Evolutionary conservation across 495 filamentous ascomycete genomes (phyloP).

Genomic region (Evernia prunastri): DNA sequence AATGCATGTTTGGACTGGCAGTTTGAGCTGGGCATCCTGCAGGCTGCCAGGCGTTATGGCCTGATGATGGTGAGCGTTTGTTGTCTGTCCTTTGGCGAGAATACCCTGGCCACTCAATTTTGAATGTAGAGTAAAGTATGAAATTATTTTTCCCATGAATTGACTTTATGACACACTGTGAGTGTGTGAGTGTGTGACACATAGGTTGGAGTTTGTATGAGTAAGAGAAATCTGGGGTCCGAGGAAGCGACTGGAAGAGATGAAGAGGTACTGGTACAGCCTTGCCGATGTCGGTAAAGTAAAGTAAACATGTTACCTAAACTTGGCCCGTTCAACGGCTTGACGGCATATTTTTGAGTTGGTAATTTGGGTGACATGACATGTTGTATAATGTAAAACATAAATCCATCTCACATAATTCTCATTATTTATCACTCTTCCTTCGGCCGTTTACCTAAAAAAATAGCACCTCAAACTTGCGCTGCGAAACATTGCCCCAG

Average conservation of each 20-base stretch:
- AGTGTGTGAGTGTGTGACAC: background rate
- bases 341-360: no score
- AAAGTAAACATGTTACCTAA: no score
- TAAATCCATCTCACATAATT: background rate
- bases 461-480: background rate
- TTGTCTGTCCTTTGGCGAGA: background rate
- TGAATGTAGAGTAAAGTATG: background rate
- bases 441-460: background rate
- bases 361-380: constrained; percentile 1
- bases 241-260: no score
- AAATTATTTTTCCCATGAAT: background rate
- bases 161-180: background rate
- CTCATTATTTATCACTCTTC: background rate
- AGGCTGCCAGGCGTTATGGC: background rate
- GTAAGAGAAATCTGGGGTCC: background rate
- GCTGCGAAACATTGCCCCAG: background rate
- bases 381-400: background rate
- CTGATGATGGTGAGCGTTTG: background rate
- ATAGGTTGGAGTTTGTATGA: background rate
- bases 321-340: background rate
- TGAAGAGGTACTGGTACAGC: no score
- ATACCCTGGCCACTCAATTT: constrained; percentile 4
- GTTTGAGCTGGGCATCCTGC: background rate
- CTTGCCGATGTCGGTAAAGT: background rate
- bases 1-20: background rate